A percentile compares a stretch with the other conserved stretches of the same genome.
Evolutionary conservation across 2,329 filamentous ascomycete species (phyloP).

Genomic region (Akanthomyces uredinophilus): DNA sequence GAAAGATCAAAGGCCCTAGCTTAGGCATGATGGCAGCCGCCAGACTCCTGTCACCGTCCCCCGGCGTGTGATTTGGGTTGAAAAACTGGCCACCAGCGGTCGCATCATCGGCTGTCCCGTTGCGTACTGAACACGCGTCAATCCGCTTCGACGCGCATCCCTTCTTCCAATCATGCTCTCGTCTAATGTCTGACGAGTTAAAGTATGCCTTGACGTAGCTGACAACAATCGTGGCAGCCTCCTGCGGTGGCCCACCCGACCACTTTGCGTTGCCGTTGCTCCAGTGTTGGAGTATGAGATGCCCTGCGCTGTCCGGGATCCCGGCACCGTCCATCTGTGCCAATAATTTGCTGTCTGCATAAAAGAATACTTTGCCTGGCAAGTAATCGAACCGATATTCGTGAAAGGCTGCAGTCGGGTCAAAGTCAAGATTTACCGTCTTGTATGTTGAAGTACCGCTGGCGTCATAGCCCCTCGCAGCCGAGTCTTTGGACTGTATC

Average conservation of each 20-base stretch:
- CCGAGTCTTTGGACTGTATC: conserved; percentile 61
- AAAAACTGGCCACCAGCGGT: conserved; percentile 11
- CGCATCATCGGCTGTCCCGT: conserved; percentile 8
- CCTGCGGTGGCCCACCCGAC: conserved; percentile 63
- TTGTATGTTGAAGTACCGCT: conserved; percentile 53
- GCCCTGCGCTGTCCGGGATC: conserved; percentile 57
- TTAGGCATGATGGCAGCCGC: background rate
- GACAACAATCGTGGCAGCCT: conserved; percentile 59
- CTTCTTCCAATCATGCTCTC: conserved; percentile 34
- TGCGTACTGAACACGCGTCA: conserved; percentile 11
- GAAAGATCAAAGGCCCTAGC: background rate
- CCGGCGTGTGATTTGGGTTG: conserved; percentile 11
- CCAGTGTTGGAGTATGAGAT: conserved; percentile 70
- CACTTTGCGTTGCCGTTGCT: conserved; percentile 69
- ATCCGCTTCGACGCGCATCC: background rate
- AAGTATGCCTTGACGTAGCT: conserved; percentile 75
- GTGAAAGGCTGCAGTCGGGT: conserved; percentile 61
- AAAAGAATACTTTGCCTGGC: conserved; percentile 59
- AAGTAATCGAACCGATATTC: conserved; percentile 78
- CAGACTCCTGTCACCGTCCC: conserved; percentile 4
- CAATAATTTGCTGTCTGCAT: conserved; percentile 57
- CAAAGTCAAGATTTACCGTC: conserved; percentile 56
- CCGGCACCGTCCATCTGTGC: conserved; percentile 50
- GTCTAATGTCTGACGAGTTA: conserved; percentile 54
- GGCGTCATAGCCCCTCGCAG: conserved; percentile 57